Evolutionary conservation across 805 yeast species (phyloP).

Genomic region (Kodamaea restingae): DNA sequence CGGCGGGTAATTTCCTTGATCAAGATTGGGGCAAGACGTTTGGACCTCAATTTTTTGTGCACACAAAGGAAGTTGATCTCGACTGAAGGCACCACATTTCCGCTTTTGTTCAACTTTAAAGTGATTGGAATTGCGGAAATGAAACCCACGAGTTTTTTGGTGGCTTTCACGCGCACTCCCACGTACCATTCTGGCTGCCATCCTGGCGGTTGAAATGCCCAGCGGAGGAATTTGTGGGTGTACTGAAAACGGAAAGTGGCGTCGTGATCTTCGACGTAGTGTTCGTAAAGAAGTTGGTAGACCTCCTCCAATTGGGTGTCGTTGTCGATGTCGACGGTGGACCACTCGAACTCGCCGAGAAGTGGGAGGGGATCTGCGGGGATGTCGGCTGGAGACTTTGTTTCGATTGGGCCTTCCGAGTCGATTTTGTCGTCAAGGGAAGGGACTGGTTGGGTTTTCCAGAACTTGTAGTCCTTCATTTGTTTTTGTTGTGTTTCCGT

Average conservation of each 20-base stretch:
- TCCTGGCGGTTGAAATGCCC: slow-evolving; percentile 96
- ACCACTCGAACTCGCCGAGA: slow-evolving; percentile 84
- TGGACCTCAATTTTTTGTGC: slow-evolving; percentile 89
- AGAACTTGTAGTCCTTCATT: slow-evolving; percentile 89
- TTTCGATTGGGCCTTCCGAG: slow-evolving; percentile 80
- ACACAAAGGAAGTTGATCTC: slow-evolving; percentile 94
- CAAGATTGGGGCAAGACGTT: slow-evolving; percentile 89
- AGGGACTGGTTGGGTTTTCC: slow-evolving; percentile 97
- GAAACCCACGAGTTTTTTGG: slow-evolving; percentile 81
- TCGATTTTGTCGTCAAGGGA: slow-evolving; percentile 62
- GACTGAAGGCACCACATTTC: slow-evolving; percentile 52
- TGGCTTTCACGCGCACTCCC: slow-evolving; percentile 81
- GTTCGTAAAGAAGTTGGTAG: slow-evolving; percentile 73
- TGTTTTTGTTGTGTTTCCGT: slow-evolving; percentile 49
- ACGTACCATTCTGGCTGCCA: slow-evolving; percentile 86
- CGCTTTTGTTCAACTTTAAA: slow-evolving; percentile 53
- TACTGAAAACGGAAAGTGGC: slow-evolving; percentile 90
- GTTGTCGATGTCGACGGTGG: slow-evolving; percentile 59
- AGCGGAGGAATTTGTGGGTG: slow-evolving; percentile 72
- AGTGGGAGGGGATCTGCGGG: slow-evolving; percentile 68
- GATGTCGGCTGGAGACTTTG: slow-evolving; percentile 68
- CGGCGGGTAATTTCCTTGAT: slow-evolving; percentile 93
- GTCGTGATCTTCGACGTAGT: slow-evolving; percentile 93
- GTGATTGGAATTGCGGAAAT: slow-evolving; percentile 85
- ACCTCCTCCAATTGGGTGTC: slow-evolving; percentile 66